These are phyloP conservation scores for Gnaphalium uliginosum DNA, from an alignment of 129 eudicot species.

Conservation along the genomic window DNA sequence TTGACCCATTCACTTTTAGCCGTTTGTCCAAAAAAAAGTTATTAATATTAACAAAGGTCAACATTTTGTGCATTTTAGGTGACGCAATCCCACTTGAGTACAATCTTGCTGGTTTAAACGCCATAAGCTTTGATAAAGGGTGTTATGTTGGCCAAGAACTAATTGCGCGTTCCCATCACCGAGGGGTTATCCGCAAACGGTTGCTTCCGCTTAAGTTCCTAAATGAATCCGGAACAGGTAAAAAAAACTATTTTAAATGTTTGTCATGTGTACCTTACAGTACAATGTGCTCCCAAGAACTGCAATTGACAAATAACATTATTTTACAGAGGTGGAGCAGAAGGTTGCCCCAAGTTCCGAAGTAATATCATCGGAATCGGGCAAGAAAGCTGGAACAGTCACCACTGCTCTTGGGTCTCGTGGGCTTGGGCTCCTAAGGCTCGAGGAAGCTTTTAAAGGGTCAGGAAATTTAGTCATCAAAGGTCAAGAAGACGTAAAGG, in stretches of 20 bases:
- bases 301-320: background rate
- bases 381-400: slow-evolving; percentile 76
- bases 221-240: slow-evolving; percentile 63
- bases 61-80: slow-evolving; percentile 36
- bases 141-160: slow-evolving; percentile 96
- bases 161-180: slow-evolving; percentile 89
- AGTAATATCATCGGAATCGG: slow-evolving; percentile 43
- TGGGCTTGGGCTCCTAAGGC: slow-evolving; percentile 70
- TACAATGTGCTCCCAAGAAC: background rate
- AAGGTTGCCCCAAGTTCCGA: slow-evolving; percentile 69
- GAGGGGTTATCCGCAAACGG: slow-evolving; percentile 81
- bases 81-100: slow-evolving; percentile 95
- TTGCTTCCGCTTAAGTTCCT: slow-evolving; percentile 73
- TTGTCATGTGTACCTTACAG: background rate
- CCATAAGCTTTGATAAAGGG: slow-evolving; percentile 95
- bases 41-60: background rate
- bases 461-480: slow-evolving; percentile 49
- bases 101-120: slow-evolving; percentile 88
- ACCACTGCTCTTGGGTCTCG: slow-evolving; percentile 78
- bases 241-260: background rate
- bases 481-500: slow-evolving; percentile 76
- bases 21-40: too few relatives aligned
- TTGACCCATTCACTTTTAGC: background rate
- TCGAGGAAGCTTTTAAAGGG: slow-evolving; percentile 79
- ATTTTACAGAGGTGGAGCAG: slow-evolving; percentile 54